phyloP scores from a whole-genome alignment of 495 filamentous ascomycete genomes.

The Podospora conica region DNA sequence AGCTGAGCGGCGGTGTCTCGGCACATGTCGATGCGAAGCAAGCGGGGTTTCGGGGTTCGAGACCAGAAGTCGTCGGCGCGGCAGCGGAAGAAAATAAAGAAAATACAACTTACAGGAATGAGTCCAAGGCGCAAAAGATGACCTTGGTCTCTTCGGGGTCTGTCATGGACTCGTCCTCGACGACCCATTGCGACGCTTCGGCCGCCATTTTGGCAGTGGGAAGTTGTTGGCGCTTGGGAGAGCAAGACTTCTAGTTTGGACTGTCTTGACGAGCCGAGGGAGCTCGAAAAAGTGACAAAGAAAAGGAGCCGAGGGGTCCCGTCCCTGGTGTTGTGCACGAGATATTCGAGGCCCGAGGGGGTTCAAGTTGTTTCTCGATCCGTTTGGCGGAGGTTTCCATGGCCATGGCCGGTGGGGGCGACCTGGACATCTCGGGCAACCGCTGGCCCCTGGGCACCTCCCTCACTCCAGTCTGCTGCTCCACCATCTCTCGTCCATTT shows the following conservation, averaged over 20 bases:
- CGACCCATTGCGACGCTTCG: conserved; percentile 45
- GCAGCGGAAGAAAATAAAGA: neutral
- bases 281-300: neutral
- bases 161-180: conserved; percentile 54
- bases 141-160: conserved; percentile 73
- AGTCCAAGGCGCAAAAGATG: conserved; percentile 72
- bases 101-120: conserved; percentile 63
- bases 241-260: neutral
- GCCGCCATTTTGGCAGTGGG: conserved; percentile 3
- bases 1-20: neutral
- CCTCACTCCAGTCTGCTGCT: neutral
- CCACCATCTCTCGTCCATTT: neutral
- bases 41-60: neutral
- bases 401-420: neutral
- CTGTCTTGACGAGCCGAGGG: neutral
- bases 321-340: neutral
- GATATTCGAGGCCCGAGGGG: too few species aligned
- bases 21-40: neutral
- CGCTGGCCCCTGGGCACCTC: neutral
- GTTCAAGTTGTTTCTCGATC: neutral
- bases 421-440: neutral
- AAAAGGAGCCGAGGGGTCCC: neutral
- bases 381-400: neutral
- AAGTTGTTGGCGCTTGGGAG: neutral
- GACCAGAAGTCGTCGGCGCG: neutral